These are phyloP conservation scores for Neonectria punicea DNA, from an alignment of 2,329 filamentous ascomycete genomes.

Conservation along the genomic window DNA sequence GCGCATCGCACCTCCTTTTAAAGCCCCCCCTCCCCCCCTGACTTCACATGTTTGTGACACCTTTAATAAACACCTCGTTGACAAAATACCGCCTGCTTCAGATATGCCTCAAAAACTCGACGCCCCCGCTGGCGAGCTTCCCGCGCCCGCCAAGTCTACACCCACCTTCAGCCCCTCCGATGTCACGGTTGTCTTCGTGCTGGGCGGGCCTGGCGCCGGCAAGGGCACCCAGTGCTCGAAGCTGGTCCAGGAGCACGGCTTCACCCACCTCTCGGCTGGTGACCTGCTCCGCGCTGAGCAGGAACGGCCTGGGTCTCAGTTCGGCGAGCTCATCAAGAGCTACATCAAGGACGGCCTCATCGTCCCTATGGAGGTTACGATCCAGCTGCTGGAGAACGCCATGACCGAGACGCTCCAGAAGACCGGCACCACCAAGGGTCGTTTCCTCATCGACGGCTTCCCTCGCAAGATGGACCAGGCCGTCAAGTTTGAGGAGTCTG, in stretches of 20 bases:
- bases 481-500: conserved; percentile 88
- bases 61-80: not conserved
- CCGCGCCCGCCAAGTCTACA: conserved; percentile 59
- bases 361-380: conserved; percentile 98
- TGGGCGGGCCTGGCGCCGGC: conserved; percentile 93
- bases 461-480: conserved; percentile 98
- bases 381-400: conserved; percentile 91
- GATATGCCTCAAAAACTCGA: conserved; percentile 28
- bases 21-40: not conserved
- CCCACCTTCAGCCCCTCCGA: conserved; percentile 80
- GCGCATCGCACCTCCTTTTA: conserved; percentile 9
- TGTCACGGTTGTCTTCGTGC: conserved; percentile 95
- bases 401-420: conserved; percentile 77
- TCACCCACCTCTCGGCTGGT: conserved; percentile 92
- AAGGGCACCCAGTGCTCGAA: conserved; percentile 96
- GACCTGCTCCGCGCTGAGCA: conserved; percentile 96
- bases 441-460: conserved; percentile 87
- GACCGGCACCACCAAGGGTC: conserved; percentile 62
- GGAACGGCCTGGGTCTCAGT: conserved; percentile 84
- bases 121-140: conserved; percentile 47
- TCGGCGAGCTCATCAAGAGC: conserved; percentile 90
- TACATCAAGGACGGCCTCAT: conserved; percentile 96
- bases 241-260: conserved; percentile 87
- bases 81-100: conserved; percentile 12
- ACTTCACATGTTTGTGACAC: conserved; percentile 8